These are phyloP conservation scores for Suillus lakei DNA, from an alignment of 768 basidiomycete genomes.

Conservation along the genomic window DNA sequence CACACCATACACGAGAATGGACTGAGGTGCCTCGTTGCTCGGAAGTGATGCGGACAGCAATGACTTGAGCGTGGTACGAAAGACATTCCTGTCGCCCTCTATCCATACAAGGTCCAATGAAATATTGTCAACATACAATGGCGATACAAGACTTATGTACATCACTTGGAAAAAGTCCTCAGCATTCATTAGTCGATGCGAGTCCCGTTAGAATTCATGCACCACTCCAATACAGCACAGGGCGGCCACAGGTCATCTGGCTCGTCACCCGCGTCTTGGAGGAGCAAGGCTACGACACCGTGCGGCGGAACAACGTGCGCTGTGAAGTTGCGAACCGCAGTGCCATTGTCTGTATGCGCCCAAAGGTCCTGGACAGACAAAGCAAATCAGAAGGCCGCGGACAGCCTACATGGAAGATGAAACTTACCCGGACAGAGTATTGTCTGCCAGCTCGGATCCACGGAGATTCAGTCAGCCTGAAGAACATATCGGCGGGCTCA, in stretches of 20 bases:
- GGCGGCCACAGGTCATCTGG: slow-evolving; percentile 60
- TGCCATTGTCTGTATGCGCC: slow-evolving; percentile 74
- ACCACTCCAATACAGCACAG: slow-evolving; percentile 62
- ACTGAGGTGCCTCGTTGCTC: neutral
- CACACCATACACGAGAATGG: neutral
- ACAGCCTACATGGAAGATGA: neutral
- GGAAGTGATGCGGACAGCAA: neutral
- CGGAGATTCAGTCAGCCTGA: slow-evolving; percentile 69
- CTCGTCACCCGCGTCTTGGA: slow-evolving; percentile 71
- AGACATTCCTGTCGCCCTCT: neutral
- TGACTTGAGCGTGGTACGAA: neutral
- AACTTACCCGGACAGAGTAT: slow-evolving; percentile 63
- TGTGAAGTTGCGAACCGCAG: slow-evolving; percentile 62
- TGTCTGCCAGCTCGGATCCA: slow-evolving; percentile 72
- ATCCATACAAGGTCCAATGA: neutral
- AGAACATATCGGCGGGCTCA: slow-evolving; percentile 59
- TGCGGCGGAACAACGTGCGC: slow-evolving; percentile 61
- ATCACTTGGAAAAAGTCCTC: slow-evolving; percentile 2
- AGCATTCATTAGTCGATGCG: slow-evolving; percentile 26
- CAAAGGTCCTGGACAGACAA: slow-evolving; percentile 60
- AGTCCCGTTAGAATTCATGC: slow-evolving; percentile 63
- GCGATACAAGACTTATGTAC: slow-evolving; percentile 1
- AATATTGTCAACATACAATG: slow-evolving; percentile 4
- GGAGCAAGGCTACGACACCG: slow-evolving; percentile 68
- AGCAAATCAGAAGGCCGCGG: slow-evolving; percentile 7